Base-by-base conservation (phyloP, 1,139 yeast species). In the Candida albicans region DNA sequence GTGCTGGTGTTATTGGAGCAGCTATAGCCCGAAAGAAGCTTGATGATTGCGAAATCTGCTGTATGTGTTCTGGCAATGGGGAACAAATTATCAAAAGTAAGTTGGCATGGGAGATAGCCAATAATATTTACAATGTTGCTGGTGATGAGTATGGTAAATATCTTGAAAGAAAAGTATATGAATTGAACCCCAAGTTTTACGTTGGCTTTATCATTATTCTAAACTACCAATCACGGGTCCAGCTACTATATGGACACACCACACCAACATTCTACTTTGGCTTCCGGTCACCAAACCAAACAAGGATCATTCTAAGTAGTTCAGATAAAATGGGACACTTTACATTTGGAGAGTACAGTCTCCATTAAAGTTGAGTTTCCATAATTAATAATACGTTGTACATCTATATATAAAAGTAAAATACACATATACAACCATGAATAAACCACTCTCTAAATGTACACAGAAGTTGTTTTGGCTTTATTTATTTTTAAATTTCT, bases 61-160 rank as follows among this genome's bases (percentile, higher is more conserved):
- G 77, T 39, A 64, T 75, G 69, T 74, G 81, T 55, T 75, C 81
- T 42, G 84, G 84, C 1, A 76, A 73, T 50, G 84, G 84, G 1
- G 84, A 78, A 52, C 80, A 77, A 47, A 76, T 78, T 18, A 61
- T 76, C 2, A 59, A 58, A 44, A 60, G 70, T 67, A 69, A 66
- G 39, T 52, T 77, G 31, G 73, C 81, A 0, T 54, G 65, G 33
- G 48, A 48, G 9, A 40, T 70, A 9, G 59, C 57, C 5, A 48
- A 40, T n/a, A 52, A 48, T 26, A 42, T 57, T n/a, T 18, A 24
- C 27, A 22, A 27, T 10, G 30, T 37, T 4, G 35, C 14, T 2
- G 43, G 34, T 13, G 43, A 43, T 6, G 54, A 51, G 37, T 48
- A 52, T 35, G 55, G 52, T 0, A 33, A 37, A 25, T 37, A 35